Conservation (phyloP, 1,139 yeast species). For the Yarrowia galli region DNA sequence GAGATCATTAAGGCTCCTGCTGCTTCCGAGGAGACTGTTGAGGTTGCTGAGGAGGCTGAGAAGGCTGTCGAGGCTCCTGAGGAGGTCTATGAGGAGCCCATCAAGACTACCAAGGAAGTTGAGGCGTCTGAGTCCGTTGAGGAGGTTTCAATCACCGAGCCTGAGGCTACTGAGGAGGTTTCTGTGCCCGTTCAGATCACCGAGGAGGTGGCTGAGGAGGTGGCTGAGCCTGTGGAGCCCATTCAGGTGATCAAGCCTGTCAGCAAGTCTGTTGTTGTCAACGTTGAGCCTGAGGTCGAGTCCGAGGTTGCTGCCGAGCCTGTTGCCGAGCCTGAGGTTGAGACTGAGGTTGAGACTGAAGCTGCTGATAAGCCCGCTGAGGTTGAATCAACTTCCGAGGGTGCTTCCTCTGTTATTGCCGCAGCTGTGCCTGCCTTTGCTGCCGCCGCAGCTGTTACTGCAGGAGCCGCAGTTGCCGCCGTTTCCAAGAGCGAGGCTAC, state of each 20-base stretch:
- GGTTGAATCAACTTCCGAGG: neutral
- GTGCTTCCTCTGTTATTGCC: neutral
- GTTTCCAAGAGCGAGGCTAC: too few relatives aligned
- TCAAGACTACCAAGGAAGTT: neutral
- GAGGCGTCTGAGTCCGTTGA: neutral
- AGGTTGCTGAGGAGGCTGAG: neutral
- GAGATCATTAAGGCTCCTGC: neutral
- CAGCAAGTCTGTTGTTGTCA: neutral
- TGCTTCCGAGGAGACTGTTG: neutral
- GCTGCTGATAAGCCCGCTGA: neutral
- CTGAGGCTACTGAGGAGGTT: neutral
- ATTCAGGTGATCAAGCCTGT: neutral
- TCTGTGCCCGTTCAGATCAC: neutral
- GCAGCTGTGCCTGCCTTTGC: neutral
- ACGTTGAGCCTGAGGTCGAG: slow-evolving; percentile 1
- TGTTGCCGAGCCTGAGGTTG: neutral
- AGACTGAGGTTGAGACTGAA: neutral
- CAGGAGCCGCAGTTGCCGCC: too few relatives aligned
- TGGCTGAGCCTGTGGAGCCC: neutral
- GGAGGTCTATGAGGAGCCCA: neutral
- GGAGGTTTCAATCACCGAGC: neutral
- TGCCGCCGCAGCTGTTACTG: neutral
- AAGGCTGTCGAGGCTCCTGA: neutral
- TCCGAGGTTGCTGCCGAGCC: neutral
- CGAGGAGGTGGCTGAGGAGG: neutral